These are phyloP conservation scores for Aspergillus persii DNA, from an alignment of 2,329 filamentous ascomycete species.

Conservation along the genomic window DNA sequence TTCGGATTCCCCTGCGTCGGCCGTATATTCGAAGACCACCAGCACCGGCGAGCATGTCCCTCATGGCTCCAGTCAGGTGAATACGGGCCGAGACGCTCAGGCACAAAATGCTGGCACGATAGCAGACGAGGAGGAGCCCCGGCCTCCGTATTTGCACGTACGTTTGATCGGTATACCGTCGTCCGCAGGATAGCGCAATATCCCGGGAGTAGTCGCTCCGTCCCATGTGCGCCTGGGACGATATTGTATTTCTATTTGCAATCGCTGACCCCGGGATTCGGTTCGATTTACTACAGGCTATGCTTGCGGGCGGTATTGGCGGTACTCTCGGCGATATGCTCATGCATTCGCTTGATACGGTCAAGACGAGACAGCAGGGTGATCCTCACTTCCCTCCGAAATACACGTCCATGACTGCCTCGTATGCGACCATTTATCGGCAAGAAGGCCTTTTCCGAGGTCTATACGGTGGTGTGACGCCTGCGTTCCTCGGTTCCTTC, in stretches of 20 bases:
- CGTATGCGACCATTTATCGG: constrained; percentile 87
- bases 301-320: constrained; percentile 91
- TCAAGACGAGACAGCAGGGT: constrained; percentile 96
- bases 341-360: constrained; percentile 98
- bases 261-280: background rate
- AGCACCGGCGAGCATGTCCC: constrained; percentile 17
- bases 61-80: constrained; percentile 14
- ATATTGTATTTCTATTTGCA: background rate
- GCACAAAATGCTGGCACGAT: constrained; percentile 38
- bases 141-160: constrained; percentile 65
- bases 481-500: constrained; percentile 87
- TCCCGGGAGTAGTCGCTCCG: background rate
- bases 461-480: constrained; percentile 89
- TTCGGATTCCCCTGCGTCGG: constrained; percentile 25
- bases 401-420: constrained; percentile 85
- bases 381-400: constrained; percentile 90
- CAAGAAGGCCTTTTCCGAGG: constrained; percentile 86
- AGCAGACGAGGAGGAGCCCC: constrained; percentile 53
- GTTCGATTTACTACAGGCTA: constrained; percentile 59
- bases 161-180: constrained; percentile 29
- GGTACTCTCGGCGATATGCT: constrained; percentile 93
- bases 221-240: background rate
- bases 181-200: background rate
- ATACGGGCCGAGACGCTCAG: constrained; percentile 11
- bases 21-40: constrained; percentile 30